Base-by-base conservation (phyloP, 2,329 filamentous ascomycete genomes). In the Aureobasidium sp. region DNA sequence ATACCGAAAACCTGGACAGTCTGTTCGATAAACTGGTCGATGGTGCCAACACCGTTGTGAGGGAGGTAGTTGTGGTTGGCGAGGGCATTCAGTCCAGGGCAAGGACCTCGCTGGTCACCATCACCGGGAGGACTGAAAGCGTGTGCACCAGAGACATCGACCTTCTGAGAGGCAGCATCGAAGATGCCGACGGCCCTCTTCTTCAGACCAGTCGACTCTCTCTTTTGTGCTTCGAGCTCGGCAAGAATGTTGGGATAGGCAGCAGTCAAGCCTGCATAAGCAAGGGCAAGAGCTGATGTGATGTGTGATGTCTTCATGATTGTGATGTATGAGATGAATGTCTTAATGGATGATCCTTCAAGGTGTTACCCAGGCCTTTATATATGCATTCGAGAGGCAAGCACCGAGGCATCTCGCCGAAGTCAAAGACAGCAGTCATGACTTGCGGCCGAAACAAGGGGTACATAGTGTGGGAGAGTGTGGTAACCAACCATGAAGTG, bases 61-160 rank as follows among this genome's bases (percentile, higher is more conserved):
- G 72, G 71, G 1, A 73, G 64, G 53, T 72, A 73, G 39, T 63
- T 64, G 63, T 70, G 71, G 59, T 73, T 73, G 36, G 71, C 72
- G 44, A 71, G 49, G 17, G 70, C 71, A 52, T 74, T 73, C 42
- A 73, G 58, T 27, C 72, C 72, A 4, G 72, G 71, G 44, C 72
- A 74, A 39, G 67, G 67, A 31, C 72, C 72, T 52, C 72, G 65
- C 42, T 68, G 66, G 53, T 73, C 72, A 14, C 63, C 64, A 17
- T 53, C 9, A 8, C 69, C 67, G 8, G 72, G 72, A 44, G 72
- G 59, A 8, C 66, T 65, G 55, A 71, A 73, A 4, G 64, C 64
- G 62, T 73, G 59, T 2, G 57, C 47, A 17, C 71, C 72, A 29
- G 63, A 62, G 52, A 66, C 70, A 62, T 66, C 67, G 42, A 74